These are phyloP conservation scores for Colletotrichum brevisporum DNA, from an alignment of 2,329 filamentous ascomycete genomes.

Conservation along the genomic window DNA sequence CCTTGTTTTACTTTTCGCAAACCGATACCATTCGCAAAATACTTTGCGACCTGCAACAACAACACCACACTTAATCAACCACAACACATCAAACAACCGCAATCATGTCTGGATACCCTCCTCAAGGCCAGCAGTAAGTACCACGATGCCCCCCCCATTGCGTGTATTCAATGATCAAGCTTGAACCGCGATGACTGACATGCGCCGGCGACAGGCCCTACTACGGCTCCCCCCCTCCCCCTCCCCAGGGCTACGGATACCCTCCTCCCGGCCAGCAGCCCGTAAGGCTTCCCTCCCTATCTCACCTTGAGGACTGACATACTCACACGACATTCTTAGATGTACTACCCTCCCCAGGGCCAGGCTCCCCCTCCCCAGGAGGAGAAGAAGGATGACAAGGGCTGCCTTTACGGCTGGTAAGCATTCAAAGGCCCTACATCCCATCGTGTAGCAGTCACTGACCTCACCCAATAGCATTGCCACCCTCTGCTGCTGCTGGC, in stretches of 20 bases:
- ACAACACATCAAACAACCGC: conserved; percentile 29
- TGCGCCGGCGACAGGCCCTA: conserved; percentile 31
- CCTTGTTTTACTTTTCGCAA: conserved; percentile 11
- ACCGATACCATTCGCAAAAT: conserved; percentile 12
- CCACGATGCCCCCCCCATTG: neutral
- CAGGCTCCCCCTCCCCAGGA: conserved; percentile 50
- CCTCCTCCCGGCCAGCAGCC: conserved; percentile 42
- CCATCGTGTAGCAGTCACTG: conserved; percentile 3
- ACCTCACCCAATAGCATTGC: conserved; percentile 49
- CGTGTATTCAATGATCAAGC: neutral
- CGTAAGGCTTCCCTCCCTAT: conserved; percentile 19
- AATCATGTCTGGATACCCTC: conserved; percentile 54
- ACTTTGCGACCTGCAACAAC: conserved; percentile 23
- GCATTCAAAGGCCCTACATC: neutral
- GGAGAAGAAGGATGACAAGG: conserved; percentile 58
- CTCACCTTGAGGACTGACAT: neutral
- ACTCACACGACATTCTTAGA: conserved; percentile 28
- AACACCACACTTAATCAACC: neutral
- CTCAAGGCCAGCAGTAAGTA: conserved; percentile 35
- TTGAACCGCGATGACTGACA: conserved; percentile 18
- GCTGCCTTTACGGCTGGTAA: conserved; percentile 57
- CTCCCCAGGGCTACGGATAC: conserved; percentile 43
- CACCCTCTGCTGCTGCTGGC: conserved; percentile 60
- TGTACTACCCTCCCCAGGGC: conserved; percentile 48
- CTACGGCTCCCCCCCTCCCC: conserved; percentile 41